These are phyloP conservation scores for Mycosphaerella sp. DNA, from an alignment of 2,329 filamentous ascomycete species.

Conservation along the genomic window DNA sequence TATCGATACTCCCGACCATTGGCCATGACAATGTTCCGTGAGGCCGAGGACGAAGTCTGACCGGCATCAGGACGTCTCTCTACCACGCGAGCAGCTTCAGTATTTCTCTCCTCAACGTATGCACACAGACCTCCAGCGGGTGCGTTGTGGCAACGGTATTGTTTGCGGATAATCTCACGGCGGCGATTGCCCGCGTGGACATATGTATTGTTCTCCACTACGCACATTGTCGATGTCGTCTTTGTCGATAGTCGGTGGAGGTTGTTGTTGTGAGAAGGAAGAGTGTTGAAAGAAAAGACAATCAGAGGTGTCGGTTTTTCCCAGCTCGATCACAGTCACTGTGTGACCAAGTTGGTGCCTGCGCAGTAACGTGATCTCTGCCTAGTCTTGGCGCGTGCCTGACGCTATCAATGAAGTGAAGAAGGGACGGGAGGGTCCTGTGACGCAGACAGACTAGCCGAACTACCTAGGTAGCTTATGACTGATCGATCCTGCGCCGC, in stretches of 20 bases:
- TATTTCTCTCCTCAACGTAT: constrained; percentile 16
- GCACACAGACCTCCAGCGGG: constrained; percentile 20
- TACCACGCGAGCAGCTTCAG: constrained; percentile 17
- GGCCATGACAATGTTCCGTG: constrained; percentile 22
- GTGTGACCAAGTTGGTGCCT: constrained; percentile 3
- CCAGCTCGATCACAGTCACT: not conserved
- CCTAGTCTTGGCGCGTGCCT: constrained; percentile 11
- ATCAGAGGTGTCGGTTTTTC: not conserved
- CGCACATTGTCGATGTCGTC: constrained; percentile 25
- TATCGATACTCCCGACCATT: constrained; percentile 25
- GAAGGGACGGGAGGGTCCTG: constrained; percentile 8
- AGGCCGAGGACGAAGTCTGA: constrained; percentile 6
- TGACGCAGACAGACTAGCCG: constrained; percentile 5
- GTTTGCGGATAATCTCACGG: constrained; percentile 19
- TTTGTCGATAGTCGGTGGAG: not conserved
- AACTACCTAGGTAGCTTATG: too few species aligned
- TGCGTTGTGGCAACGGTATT: constrained; percentile 24
- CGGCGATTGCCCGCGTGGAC: constrained; percentile 22
- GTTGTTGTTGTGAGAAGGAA: not conserved
- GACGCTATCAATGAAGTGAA: not conserved
- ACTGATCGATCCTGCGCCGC: constrained; percentile 4
- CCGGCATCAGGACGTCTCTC: constrained; percentile 20
- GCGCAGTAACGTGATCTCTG: not conserved
- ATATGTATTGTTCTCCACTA: constrained; percentile 29
- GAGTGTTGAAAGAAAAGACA: not conserved